Base-by-base conservation (phyloP, 2,329 filamentous ascomycete genomes). In the Fonsecaea monophora region DNA sequence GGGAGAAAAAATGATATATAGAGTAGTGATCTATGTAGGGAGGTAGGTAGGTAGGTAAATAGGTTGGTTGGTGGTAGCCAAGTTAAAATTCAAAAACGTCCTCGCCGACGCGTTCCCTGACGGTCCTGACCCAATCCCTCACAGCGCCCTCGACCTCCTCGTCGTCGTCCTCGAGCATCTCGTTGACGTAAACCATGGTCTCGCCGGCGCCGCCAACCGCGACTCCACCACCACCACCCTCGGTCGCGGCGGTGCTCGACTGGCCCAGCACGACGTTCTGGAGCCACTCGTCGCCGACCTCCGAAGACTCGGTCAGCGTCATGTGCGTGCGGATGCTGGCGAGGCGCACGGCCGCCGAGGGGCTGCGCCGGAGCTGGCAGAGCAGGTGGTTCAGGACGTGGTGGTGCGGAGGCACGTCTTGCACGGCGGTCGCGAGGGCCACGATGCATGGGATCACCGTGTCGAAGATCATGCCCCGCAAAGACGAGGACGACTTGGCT, bases 101-200 rank as follows among this genome's bases (percentile, higher is more conserved):
- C 84, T 98, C 94, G 4, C 95, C 95, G 60, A 98, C 81, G 35
- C 96, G 90, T 55, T 87, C 89, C 80, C 98, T 94, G 76, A 99
- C 96, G 79, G 89, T 89, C 76, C 90, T 86, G 73, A 98, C 95
- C 94, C 95, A 97, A 74, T 88, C 85, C 76, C 94, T 87, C 42
- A 93, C 94, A 82, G 97, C 94, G 75, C 88, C 84, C 82, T 99
- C 95, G 30, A 99, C 94, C 34, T 86, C 85, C 81, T 98, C 95
- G 75, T 98, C 94, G 72, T 98, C 95, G 77, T 99, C 95, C 76
- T 99, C 95, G 81, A 97, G 90, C 75, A 97, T 79, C 82, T 99
- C 95, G 75, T 92, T 96, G 73, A 99, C 97, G 71, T 94, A 92
- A 21, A 96, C 94, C 77, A 99, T 81, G 90, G 97, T 98, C 85